Evolutionary conservation across 768 basidiomycete genomes (phyloP), one percentile per base, ranked within the genome.

Genomic region (Kwoniella botswanensis): DNA sequence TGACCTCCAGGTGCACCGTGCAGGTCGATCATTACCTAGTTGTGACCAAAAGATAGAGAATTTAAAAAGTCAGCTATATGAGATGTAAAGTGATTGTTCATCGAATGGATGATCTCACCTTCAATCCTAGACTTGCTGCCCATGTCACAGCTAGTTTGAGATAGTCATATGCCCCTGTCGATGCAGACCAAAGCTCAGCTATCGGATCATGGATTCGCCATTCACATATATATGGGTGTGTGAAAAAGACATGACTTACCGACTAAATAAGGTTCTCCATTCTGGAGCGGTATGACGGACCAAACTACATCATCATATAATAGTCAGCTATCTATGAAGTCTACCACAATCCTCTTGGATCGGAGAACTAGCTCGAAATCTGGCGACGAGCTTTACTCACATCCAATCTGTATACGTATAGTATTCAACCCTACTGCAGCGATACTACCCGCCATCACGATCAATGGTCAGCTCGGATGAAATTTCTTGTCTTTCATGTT

Each of bases 391-490:
- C 6, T 35, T 35, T 35, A 70, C 79, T 72, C 26, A 82, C 79
- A 83, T 3, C 82, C 82, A 26, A 83, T 79, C 13, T 75, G 80
- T 67, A 83, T 75, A 3, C 82, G 73, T n/a, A 83, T 75, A 4
- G 79, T 81, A 61, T 83, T 83, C 61, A 81, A 67, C 13, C 80
- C 80, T 7, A 81, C 75, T 9, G 64, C 60, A 2, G 70, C 72
- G 46, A 78, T 80, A 59, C 73, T 72, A 26, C 15, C 62, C 52
- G 24, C 13, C 42, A 29, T 53, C 2, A 22, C 24, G 55, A 52
- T 66, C 5, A 46, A 60, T 53, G 11, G 42, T 22, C 44, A 62
- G 56, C 15, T 50, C 6, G 56, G 60, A 26, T 26, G 3, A 26
- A 4, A 26, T 26, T 26, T 3, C 26, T 26, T 26, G 3, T 26